Percentiles rank a stretch among this genome's conserved stretches.
Evolutionary conservation across 176 grass and related monocot genomes (phyloP).

Genomic region (Hyparrhenia diplandra): DNA sequence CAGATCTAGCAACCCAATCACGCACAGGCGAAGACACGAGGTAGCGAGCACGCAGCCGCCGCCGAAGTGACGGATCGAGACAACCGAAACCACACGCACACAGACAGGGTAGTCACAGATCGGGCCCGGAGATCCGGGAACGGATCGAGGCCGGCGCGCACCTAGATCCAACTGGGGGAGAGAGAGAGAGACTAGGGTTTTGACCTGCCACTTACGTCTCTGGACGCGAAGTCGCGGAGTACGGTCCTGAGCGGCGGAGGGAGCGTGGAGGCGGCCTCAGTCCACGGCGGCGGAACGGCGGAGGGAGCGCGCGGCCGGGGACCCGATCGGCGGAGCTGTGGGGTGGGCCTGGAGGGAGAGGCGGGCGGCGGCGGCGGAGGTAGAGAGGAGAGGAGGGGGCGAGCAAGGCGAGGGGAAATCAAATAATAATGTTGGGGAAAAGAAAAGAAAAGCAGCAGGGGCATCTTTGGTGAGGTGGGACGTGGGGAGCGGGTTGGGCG

Average conservation of each 20-base stretch:
- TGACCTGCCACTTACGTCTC: slow-evolving; percentile 24
- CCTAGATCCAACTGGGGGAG: slow-evolving; percentile 13
- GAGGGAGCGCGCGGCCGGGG: background rate
- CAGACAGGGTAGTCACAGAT: background rate
- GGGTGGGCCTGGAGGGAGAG: background rate
- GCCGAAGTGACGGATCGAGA: background rate
- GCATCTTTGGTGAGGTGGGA: slow-evolving; percentile 24
- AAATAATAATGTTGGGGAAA: slow-evolving; percentile 46
- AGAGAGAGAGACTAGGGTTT: slow-evolving; percentile 27
- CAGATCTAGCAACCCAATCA: slow-evolving; percentile 26
- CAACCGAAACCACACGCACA: background rate
- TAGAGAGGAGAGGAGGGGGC: background rate
- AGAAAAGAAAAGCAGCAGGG: slow-evolving; percentile 30
- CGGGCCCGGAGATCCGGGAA: background rate
- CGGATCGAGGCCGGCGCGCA: background rate
- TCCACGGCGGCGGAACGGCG: background rate
- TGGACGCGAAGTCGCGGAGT: background rate
- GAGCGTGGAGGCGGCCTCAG: background rate
- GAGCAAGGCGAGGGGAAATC: slow-evolving; percentile 26
- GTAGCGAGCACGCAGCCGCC: background rate
- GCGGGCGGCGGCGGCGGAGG: slow-evolving; percentile 25
- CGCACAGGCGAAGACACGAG: too few relatives aligned
- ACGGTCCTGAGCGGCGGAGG: background rate
- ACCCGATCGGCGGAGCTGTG: slow-evolving; percentile 15
- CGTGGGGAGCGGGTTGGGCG: slow-evolving; percentile 14